Evolutionary conservation across 176 grass and related monocot species (phyloP).

Genomic region (Triticum urartu): DNA sequence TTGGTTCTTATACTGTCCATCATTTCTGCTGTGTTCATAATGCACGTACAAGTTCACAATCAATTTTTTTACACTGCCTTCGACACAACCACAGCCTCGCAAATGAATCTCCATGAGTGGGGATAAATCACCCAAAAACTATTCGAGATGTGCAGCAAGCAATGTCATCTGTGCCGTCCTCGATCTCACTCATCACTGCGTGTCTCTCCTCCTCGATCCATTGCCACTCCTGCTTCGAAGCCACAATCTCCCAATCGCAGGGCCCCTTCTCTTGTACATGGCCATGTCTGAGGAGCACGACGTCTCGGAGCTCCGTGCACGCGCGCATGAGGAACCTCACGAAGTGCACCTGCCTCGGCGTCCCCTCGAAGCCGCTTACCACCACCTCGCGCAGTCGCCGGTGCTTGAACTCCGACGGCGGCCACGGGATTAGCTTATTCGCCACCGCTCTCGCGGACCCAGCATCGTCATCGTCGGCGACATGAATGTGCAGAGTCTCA

Average conservation of each 20-base stretch:
- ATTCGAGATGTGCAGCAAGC: neutral
- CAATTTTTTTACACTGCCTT: too few relatives aligned
- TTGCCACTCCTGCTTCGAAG: neutral
- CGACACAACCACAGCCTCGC: too few relatives aligned
- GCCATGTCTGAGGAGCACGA: neutral
- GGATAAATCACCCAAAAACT: neutral
- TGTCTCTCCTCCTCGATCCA: neutral
- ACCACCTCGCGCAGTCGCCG: neutral
- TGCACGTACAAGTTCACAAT: too few relatives aligned
- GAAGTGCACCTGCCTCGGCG: neutral
- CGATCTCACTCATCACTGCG: neutral
- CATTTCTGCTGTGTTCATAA: too few relatives aligned
- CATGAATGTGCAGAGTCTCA: neutral
- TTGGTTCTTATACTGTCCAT: too few relatives aligned
- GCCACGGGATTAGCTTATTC: neutral
- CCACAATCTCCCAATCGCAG: neutral
- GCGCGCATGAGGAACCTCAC: neutral
- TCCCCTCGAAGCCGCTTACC: neutral
- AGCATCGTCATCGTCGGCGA: neutral
- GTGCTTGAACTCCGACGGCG: neutral
- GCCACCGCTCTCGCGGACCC: neutral
- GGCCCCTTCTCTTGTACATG: neutral
- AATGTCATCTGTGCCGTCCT: neutral
- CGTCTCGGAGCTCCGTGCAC: neutral
- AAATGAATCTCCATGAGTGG: too few relatives aligned